These are phyloP conservation scores for Botrytis squamosa DNA, from an alignment of 2,329 filamentous ascomycete genomes.

Conservation along the genomic window DNA sequence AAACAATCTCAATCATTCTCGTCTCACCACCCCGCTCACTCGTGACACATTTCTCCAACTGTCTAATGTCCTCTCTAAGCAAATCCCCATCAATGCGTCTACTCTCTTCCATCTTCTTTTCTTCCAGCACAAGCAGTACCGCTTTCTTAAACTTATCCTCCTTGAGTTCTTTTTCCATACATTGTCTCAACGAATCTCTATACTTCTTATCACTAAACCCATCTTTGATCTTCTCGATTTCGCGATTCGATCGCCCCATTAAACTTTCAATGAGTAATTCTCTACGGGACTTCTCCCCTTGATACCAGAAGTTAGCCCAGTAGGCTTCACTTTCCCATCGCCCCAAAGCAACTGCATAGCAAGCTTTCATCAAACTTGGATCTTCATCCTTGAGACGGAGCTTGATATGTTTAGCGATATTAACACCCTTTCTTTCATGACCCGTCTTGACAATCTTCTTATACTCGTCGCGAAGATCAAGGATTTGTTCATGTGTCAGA, in stretches of 20 bases:
- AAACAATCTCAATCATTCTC: constrained; percentile 81
- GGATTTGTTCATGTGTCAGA: constrained; percentile 82
- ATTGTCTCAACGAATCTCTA: constrained; percentile 72
- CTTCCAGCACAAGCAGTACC: constrained; percentile 79
- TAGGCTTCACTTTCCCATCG: constrained; percentile 92
- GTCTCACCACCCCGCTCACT: constrained; percentile 81
- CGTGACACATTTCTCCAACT: constrained; percentile 66
- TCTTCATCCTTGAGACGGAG: constrained; percentile 70
- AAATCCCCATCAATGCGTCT: constrained; percentile 44
- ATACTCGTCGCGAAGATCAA: constrained; percentile 84
- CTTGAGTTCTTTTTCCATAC: constrained; percentile 89
- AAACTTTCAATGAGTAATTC: constrained; percentile 91
- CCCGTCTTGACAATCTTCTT: constrained; percentile 85
- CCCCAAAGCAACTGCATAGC: constrained; percentile 85
- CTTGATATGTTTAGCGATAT: constrained; percentile 83
- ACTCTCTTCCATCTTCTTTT: constrained; percentile 74
- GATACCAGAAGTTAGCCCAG: constrained; percentile 99
- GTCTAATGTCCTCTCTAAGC: constrained; percentile 69
- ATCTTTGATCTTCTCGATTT: constrained; percentile 82
- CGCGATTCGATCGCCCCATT: constrained; percentile 86
- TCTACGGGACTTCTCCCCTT: constrained; percentile 76
- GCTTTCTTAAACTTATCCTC: constrained; percentile 95
- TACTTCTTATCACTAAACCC: constrained; percentile 93
- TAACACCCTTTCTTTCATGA: constrained; percentile 70
- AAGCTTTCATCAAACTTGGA: constrained; percentile 81